A percentile compares a stretch with the other conserved stretches of the same genome.
These are phyloP conservation scores for Linanthus parryae DNA, from an alignment of 148 eudicot genomes.

Conservation along the genomic window DNA sequence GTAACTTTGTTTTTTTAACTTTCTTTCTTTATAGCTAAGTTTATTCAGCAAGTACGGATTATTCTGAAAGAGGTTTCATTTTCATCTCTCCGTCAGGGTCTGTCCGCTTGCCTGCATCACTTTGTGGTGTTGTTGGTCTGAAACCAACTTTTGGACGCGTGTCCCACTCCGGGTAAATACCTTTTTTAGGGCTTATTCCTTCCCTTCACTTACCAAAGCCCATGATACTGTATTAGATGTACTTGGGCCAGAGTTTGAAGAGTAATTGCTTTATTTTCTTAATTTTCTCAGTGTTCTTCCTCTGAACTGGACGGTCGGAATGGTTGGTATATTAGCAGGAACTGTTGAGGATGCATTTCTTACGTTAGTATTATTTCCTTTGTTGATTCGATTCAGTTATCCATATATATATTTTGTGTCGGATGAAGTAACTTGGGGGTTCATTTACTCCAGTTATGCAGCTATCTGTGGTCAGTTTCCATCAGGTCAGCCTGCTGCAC, in stretches of 20 bases:
- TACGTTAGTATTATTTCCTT: conserved; percentile 37
- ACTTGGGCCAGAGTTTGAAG: not conserved
- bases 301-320: conserved; percentile 90
- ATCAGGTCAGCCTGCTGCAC: conserved; percentile 29
- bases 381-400: not conserved
- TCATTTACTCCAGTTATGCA: conserved; percentile 79
- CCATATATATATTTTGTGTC: too few species aligned
- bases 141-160: conserved; percentile 94
- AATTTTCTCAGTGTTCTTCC: conserved; percentile 63
- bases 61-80: not conserved
- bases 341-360: conserved; percentile 88
- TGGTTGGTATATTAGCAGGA: conserved; percentile 89
- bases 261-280: not conserved
- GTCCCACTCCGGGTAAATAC: conserved; percentile 74
- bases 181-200: not conserved
- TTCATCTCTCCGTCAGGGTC: conserved; percentile 48
- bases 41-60: too few species aligned
- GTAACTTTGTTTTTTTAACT: conserved; percentile 34
- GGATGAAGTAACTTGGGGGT: too few species aligned
- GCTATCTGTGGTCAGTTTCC: conserved; percentile 58
- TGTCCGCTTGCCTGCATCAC: conserved; percentile 94
- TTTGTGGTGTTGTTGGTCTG: conserved; percentile 92
- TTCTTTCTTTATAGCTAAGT: too few species aligned
- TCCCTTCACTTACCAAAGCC: too few species aligned
- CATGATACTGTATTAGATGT: not conserved